Base-by-base conservation (phyloP, 495 filamentous ascomycete genomes). In the Penicillium cinerascens region DNA sequence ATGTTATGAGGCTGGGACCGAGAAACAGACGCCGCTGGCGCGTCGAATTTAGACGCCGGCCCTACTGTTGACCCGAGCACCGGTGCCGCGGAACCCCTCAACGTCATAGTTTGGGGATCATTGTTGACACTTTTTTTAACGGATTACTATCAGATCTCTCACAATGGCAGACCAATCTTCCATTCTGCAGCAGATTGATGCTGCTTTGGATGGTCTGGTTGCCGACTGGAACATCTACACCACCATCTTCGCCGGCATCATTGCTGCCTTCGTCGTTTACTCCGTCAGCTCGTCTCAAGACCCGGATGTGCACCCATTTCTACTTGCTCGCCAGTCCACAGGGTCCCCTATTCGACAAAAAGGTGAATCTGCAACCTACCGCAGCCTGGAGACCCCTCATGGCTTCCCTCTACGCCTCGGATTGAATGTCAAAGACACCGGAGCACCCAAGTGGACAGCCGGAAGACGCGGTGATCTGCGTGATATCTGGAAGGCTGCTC, bases 391-490 rank as follows among this genome's bases (percentile, higher is more conserved):
- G 44, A 85, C 85, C n/a, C 92, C 91, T 11, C 83, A 91, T 68
- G 86, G 90, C 44, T 87, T 89, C 70, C 87, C 89, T 7, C 82
- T 97, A 13, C 84, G 86, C 51, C 75, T 82, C 20, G 92, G 93
- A 13, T 75, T 99, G 41, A 88, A 87, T 57, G 88, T 99, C 20
- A 91, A 89, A 65, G 88, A 92, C 36, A 77, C 88, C 1, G 87
- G 87, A 7, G 85, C 85, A 21, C 87, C 88, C 16, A 88, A 87
- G 68, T 97, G 92, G 86, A 77, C 83, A 0, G 78, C 77, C 52
- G 92, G 92, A 18, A 82, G 86, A 57, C 84, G 93, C 66, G 93
- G 93, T 16, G 93, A 99, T 56, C 76, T 99, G 50, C 81, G 93
- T 42, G 93, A 99, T 67, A 77, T 99, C 42, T 99, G 93, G 93